Base-by-base conservation (phyloP, 768 basidiomycete species). In the Suillus hirtellus region DNA sequence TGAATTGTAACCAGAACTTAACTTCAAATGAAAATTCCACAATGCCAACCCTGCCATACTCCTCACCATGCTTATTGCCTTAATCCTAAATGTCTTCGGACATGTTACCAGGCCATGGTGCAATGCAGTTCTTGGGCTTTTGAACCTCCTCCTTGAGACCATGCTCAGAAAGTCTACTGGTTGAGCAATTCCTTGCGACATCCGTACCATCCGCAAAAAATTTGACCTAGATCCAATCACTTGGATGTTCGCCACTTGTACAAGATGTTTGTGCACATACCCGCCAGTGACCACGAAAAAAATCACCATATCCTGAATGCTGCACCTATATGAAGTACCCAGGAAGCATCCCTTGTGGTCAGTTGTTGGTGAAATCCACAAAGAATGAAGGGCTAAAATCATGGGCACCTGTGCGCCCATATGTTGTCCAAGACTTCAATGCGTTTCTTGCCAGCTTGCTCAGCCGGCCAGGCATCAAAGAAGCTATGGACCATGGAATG, bases 381-480 rank as follows among this genome's bases (percentile, higher is more conserved):
- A 47, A 58, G 4, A 1, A 10, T 10, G 34, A 35, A 1, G 19
- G 49, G 4, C n/a, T 0, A 24, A 43, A 21, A 42, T 14, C 42
- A 12, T 38, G 53, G 15, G 42, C 15, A 2, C 72, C 67, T 2
- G 56, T 64, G 4, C 62, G 59, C 10, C 60, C 62, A 10, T 77
- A 68, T 40, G 24, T 70, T 2, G 69, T 75, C 15, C 72, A 77
- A 19, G 70, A 75, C 31, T 59, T 75, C 2, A 64, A 70, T 3
- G 42, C 72, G 12, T 80, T 74, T 65, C 24, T 77, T 6, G 72
- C 63, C 0, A n/a, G 67, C 3, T 40, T 80, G 27, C 59, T 73
- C 10, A 71, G 66, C 24, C 61, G 63, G 4, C 67, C 65, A 0
- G 77, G 71, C 0, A 69, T 73, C 15, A 75, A 77, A 59, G 64